Evolutionary conservation across 1,284 basidiomycete species (phyloP), one percentile per base, ranked within the genome.

Genomic region (Moesziomyces sp.): DNA sequence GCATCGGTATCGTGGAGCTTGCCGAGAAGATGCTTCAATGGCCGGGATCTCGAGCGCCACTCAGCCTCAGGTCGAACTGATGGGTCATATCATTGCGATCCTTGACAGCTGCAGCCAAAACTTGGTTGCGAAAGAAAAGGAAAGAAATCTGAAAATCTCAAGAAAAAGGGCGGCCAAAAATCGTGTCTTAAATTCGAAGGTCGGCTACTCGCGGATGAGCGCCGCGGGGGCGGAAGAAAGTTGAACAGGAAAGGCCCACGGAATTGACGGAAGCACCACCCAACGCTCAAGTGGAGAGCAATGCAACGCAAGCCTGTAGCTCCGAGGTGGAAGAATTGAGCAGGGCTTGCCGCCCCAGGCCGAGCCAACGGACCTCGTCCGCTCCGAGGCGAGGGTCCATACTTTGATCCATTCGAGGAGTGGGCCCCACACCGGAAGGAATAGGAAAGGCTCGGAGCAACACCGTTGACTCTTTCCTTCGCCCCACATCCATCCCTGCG

Each of bases 201-300:
- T 50, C 59, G 65, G 59, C 40, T 55, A 62, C 51, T 48, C 35
- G 45, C 60, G 66, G 66, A 21, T 46, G 10, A 28, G 49, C 1
- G 45, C 66, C 60, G 60, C 66, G 64, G 64, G 53, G 51, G 59
- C 66, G 66, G 66, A 69, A 58, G 60, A 69, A 69, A 69, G 60
- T 69, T 69, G 33, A 51, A 45, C 24, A 45, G 46, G 13, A 16
- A 9, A 14, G 35, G 5, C 18, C n/a, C 42, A 55, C 66, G 66
- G 66, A 69, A 69, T 48, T 69, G 59, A 69, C 66, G 66, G 66
- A 28, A 42, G 19, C 43, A 18, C 26, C 43, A 18, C 26, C 3
- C 19, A 13, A 30, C 7, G 14, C 35, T 38, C 14, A 10, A 10
- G 16, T 42, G 45, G 38, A 19, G 42, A 9, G 40, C 35, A 46